phyloP scores from a whole-genome alignment of 1,284 basidiomycete species.

The Microbotryum scabiosae region DNA sequence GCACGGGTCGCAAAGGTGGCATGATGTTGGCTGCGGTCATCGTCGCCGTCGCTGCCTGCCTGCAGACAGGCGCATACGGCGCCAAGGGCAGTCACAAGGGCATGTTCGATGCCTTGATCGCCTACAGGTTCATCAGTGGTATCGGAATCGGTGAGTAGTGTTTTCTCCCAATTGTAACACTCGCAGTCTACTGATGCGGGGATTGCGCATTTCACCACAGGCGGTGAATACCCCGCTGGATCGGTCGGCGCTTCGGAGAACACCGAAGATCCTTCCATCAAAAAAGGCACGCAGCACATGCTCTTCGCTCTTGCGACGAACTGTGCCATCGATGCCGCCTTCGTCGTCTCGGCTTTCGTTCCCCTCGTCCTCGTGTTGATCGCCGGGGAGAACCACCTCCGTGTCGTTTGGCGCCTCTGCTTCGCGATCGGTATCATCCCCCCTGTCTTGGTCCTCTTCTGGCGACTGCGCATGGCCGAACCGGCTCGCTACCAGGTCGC shows the following conservation, averaged over 20 bases:
- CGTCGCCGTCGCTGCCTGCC: constrained; percentile 29
- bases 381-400: constrained; percentile 70
- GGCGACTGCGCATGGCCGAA: constrained; percentile 78
- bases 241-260: constrained; percentile 86
- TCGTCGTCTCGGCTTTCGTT: constrained; percentile 59
- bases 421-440: constrained; percentile 81
- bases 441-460: constrained; percentile 68
- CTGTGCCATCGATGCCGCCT: constrained; percentile 68
- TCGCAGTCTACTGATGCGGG: background rate
- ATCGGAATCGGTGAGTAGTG: constrained; percentile 48
- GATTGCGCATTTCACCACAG: constrained; percentile 35
- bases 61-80: constrained; percentile 62
- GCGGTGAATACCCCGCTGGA: constrained; percentile 85
- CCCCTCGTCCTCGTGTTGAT: constrained; percentile 80
- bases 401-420: constrained; percentile 78
- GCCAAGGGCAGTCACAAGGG: constrained; percentile 61
- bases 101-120: constrained; percentile 65
- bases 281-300: constrained; percentile 68
- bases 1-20: constrained; percentile 76
- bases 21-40: constrained; percentile 52
- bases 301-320: constrained; percentile 81
- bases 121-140: constrained; percentile 75
- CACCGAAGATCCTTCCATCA: constrained; percentile 67
- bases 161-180: background rate
- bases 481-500: constrained; percentile 60